Evolutionary conservation across 352 stramenopile species (phyloP), one percentile per base, ranked within the genome.

Genomic region (Phytophthora meadii): DNA sequence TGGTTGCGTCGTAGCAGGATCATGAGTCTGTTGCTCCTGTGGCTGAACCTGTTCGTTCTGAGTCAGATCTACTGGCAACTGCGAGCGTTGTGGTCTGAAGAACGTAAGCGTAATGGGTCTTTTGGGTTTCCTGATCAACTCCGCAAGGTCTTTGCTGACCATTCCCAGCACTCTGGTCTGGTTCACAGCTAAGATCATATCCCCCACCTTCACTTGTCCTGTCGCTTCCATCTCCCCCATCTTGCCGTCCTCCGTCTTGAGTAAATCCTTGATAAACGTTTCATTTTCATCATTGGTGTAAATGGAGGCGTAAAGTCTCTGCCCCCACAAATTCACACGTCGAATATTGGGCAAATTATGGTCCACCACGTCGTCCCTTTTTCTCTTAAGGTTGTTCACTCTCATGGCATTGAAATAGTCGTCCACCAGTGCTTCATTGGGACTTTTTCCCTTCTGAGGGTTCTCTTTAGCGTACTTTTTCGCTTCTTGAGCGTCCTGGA

Each of bases 271-370:
- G 10, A 94, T 53, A 17, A 67, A 77, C 24, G 86, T 91, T 40
- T 77, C 70, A 27, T 76, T 75, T 22, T 65, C 42, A 15, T 74
- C 62, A 49, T 67, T 79, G 32, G 82, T 87, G 59, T 79, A 79
- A 47, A 94, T 90, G 24, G 80, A 84, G 8, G 85, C 71, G 65
- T 86, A 90, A 37, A 94, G 68, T n/a, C 84, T 72, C 56, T 75
- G 44, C 12, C 77, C 84, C 80, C 82, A 92, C 1, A 94, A 55
- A 42, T 52, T 68, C 36, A 94, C 78, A 0, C 67, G 27, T 4
- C 72, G 41, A 1, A 63, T 64, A 15, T 58, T 65, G n/a, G 25
- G 28, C 11, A 50, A 11, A 1, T 14, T 27, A 6, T 14, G 44
- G 27, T 60, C 46, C 40, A 52, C 53, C 5, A 9, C n/a, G 6